phyloP scores from a whole-genome alignment of 495 filamentous ascomycete species.

The Xylaria telfairii region DNA sequence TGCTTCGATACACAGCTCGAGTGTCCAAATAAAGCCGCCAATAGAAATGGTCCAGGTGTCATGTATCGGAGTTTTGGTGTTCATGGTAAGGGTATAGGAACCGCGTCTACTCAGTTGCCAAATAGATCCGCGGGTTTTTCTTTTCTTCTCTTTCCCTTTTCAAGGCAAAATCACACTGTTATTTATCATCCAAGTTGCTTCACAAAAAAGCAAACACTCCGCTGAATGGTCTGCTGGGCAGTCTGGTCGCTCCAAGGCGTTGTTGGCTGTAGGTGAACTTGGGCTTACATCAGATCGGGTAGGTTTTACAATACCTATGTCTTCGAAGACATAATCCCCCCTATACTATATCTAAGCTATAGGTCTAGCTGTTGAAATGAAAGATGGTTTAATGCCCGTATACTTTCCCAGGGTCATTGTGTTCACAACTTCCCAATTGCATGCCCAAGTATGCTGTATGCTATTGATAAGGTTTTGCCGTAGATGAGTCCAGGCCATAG shows the following conservation, averaged over 20 bases:
- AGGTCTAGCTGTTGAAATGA: background rate
- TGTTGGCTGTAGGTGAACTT: background rate
- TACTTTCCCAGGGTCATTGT: background rate
- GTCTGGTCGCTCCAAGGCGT: background rate
- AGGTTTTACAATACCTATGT: constrained; percentile 7
- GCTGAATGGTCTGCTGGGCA: background rate
- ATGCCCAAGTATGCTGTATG: background rate
- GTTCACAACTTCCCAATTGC: background rate
- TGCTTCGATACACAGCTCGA: constrained; percentile 46
- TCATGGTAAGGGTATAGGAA: background rate
- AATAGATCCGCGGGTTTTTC: background rate
- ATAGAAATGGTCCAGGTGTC: background rate
- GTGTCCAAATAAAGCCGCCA: constrained; percentile 18
- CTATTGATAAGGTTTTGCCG: too few relatives aligned
- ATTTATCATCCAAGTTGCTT: background rate
- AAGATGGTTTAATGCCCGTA: background rate
- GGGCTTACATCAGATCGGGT: background rate
- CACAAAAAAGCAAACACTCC: background rate
- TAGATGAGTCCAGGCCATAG: too few relatives aligned
- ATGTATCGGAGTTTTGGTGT: constrained; percentile 18
- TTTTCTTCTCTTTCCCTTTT: background rate
- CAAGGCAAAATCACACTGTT: background rate
- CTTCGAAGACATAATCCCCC: background rate
- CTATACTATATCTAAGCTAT: background rate
- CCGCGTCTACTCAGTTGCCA: background rate